A percentile compares a stretch with the other conserved stretches of the same genome.
These are phyloP conservation scores for Phytophthora pluvialis DNA, from an alignment of 352 stramenopile genomes.

Conservation along the genomic window DNA sequence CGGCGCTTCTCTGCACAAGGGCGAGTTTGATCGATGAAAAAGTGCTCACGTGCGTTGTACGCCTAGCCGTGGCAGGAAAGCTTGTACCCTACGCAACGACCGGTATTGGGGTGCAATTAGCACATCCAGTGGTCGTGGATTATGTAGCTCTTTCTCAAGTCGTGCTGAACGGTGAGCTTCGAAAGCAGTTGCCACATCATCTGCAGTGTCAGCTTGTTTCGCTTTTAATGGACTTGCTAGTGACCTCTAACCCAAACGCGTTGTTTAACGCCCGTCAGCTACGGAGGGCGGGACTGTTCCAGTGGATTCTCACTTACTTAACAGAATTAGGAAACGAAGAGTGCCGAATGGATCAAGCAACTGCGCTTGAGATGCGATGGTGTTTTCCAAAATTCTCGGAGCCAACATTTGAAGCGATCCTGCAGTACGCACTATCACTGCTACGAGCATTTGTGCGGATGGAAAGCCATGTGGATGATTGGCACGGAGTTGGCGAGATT, in stretches of 20 bases:
- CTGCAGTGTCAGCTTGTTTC: conserved; percentile 64
- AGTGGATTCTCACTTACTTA: conserved; percentile 66
- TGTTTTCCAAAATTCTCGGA: conserved; percentile 62
- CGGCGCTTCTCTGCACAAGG: conserved; percentile 46
- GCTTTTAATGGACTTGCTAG: conserved; percentile 54
- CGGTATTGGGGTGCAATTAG: not conserved
- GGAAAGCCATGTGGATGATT: conserved; percentile 68
- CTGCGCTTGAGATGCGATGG: conserved; percentile 46
- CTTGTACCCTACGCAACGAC: conserved; percentile 21
- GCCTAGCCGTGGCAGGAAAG: conserved; percentile 57
- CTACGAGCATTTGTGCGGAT: conserved; percentile 54
- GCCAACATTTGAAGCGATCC: conserved; percentile 47
- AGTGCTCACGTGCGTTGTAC: conserved; percentile 48
- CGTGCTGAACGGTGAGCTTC: conserved; percentile 57
- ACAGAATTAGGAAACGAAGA: conserved; percentile 58
- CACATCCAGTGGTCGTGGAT: conserved; percentile 61
- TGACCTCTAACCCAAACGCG: conserved; percentile 65
- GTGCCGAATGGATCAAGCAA: conserved; percentile 33
- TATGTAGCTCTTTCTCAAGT: conserved; percentile 55
- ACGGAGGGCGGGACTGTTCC: conserved; percentile 52
- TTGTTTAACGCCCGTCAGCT: conserved; percentile 82
- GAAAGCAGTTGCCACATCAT: conserved; percentile 40
- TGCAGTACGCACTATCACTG: conserved; percentile 54
- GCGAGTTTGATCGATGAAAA: conserved; percentile 57
- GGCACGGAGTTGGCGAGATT: conserved; percentile 47